Conservation (phyloP, 1,284 basidiomycete species). For the Pseudozyma hubeiensis region DNA sequence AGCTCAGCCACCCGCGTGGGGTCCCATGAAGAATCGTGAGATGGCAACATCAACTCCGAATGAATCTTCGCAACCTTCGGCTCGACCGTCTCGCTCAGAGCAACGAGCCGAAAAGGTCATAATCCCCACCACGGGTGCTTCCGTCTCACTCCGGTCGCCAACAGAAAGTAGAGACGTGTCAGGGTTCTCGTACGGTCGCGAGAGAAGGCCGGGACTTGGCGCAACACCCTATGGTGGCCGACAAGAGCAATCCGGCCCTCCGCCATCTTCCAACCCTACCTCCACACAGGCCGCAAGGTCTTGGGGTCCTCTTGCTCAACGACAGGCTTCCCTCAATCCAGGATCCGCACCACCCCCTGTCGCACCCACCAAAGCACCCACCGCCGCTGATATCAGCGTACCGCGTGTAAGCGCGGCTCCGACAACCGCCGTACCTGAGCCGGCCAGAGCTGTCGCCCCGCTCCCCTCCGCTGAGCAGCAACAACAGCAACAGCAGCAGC, state of each 20-base stretch:
- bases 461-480: constrained; percentile 16
- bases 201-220: constrained; percentile 23
- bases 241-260: constrained; percentile 15
- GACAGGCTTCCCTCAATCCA: constrained; percentile 53
- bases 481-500: constrained; percentile 16
- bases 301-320: constrained; percentile 65
- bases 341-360: constrained; percentile 27
- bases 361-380: constrained; percentile 12
- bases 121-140: constrained; percentile 45
- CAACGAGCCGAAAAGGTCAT: constrained; percentile 48
- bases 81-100: constrained; percentile 33
- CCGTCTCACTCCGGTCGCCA: constrained; percentile 48
- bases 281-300: constrained; percentile 35
- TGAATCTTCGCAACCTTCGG: constrained; percentile 19
- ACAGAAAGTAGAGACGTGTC: constrained; percentile 34
- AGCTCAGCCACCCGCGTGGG: constrained; percentile 25
- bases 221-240: constrained; percentile 27
- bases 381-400: constrained; percentile 16
- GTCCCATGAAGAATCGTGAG: constrained; percentile 31
- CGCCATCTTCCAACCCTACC: constrained; percentile 21
- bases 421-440: constrained; percentile 6
- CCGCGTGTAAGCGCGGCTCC: constrained; percentile 8
- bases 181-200: constrained; percentile 31
- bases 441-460: constrained; percentile 8
- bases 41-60: constrained; percentile 13